Evolutionary conservation across 164 flowering plant genomes (phyloP), one percentile per base, ranked within the genome.

Genomic region (Hamamelis virginiana): DNA sequence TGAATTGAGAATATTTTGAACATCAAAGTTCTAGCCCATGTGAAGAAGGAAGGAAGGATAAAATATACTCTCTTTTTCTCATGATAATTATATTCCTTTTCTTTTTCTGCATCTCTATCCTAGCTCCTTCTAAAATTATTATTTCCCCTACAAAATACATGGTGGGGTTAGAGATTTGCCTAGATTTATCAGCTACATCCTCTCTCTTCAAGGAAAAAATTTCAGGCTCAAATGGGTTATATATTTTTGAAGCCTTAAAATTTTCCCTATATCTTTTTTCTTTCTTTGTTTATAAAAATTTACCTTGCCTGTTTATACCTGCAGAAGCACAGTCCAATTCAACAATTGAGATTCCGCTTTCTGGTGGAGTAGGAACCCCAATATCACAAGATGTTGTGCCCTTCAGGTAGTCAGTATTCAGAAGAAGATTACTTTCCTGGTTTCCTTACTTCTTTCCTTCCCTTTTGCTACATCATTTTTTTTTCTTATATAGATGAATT

Each of bases 271-370:
- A 15, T 33, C 13, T 26, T 27, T 19, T 1, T n/a, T 13, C 0
- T 22, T 33, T 9, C 11, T 44, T 23, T 60, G 48, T n/a, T 50
- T 51, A 21, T 9, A 10, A 53, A 5, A 10, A 55, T 2, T 16
- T 46, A 14, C 21, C 10, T 14, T 43, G 27, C 11, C 50, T 69
- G 27, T 62, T 50, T 72, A 48, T 56, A 5, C 19, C 74, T 74
- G 58, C 80, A 86, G 87, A 75, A 69, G 46, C 56, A 52, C 69
- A 58, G 47, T 53, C 70, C 53, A 74, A 68, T 45, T 70, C 77
- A 51, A 63, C 55, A 15, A 26, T 69, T 55, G 75, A 68, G 64
- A 72, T 46, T 48, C 28, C 57, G 67, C 75, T 62, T 66, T 65
- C 55, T 63, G 38, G 75, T 44, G 74, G 72, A 27, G 21, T 64